phyloP scores from a whole-genome alignment of 441 rosid genomes.

The Codiaeum variegatum region DNA sequence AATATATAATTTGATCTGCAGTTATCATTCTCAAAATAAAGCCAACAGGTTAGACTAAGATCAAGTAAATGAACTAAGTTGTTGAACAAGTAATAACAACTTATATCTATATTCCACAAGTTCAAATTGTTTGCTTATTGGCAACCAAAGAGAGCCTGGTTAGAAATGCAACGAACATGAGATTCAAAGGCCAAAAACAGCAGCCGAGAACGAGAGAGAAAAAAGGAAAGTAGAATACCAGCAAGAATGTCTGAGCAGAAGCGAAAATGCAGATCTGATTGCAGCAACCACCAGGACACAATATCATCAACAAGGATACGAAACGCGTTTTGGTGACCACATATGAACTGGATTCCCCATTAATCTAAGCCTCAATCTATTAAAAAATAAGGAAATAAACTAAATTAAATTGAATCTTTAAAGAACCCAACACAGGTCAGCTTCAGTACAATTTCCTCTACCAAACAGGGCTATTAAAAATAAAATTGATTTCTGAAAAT shows the following conservation, averaged over 20 bases:
- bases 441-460: slow-evolving; percentile 30
- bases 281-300: slow-evolving; percentile 14
- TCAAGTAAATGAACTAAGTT: slow-evolving; percentile 5
- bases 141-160: background rate
- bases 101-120: background rate
- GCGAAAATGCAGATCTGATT: slow-evolving; percentile 49
- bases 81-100: background rate
- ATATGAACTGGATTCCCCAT: slow-evolving; percentile 51
- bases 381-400: slow-evolving; percentile 1
- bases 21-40: slow-evolving; percentile 10
- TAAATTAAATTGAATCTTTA: slow-evolving; percentile 9
- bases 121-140: background rate
- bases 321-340: slow-evolving; percentile 57
- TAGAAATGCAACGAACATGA: background rate
- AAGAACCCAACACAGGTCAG: slow-evolving; percentile 28
- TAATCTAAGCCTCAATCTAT: slow-evolving; percentile 18
- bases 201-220: slow-evolving; percentile 11
- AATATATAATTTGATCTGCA: slow-evolving; percentile 38
- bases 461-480: slow-evolving; percentile 24
- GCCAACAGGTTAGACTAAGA: slow-evolving; percentile 13
- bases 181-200: background rate
- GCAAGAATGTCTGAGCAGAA: slow-evolving; percentile 42
- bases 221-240: slow-evolving; percentile 22
- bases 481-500: slow-evolving; percentile 13
- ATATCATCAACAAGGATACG: slow-evolving; percentile 34